These are phyloP conservation scores for Tricladium varicosporioides DNA, from an alignment of 2,329 filamentous ascomycete genomes.

Conservation along the genomic window DNA sequence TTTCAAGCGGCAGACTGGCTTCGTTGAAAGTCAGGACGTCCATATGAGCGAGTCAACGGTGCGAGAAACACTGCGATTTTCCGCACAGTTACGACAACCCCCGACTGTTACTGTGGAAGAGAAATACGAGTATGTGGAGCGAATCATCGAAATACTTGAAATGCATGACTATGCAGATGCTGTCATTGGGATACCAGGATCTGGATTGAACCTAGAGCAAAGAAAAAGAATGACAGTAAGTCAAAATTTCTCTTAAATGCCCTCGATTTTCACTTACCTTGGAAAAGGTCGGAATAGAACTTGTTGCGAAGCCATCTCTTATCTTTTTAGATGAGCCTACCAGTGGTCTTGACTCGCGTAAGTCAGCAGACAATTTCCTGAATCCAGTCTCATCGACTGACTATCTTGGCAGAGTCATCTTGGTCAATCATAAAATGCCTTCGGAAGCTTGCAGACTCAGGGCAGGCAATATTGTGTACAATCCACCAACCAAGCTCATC, in stretches of 20 bases:
- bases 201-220: conserved; percentile 71
- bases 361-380: background rate
- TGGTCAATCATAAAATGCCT: conserved; percentile 85
- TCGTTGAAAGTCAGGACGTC: conserved; percentile 85
- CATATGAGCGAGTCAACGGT: conserved; percentile 63
- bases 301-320: conserved; percentile 83
- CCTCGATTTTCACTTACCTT: background rate
- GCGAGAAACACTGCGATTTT: conserved; percentile 62
- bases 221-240: conserved; percentile 65
- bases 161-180: conserved; percentile 89
- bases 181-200: conserved; percentile 81
- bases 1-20: conserved; percentile 88
- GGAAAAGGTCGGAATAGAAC: conserved; percentile 74
- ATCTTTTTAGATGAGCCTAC: conserved; percentile 92
- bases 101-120: conserved; percentile 44
- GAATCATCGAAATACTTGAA: conserved; percentile 83
- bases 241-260: background rate
- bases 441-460: conserved; percentile 81
- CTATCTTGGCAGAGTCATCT: conserved; percentile 67
- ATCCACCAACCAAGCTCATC: conserved; percentile 92
- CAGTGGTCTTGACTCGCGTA: conserved; percentile 74
- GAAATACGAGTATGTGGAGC: conserved; percentile 67
- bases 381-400: background rate
- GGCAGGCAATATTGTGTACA: conserved; percentile 89
- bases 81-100: conserved; percentile 58